Conservation (phyloP, 805 yeast species). For the Metschnikowia chrysomelidarum region DNA sequence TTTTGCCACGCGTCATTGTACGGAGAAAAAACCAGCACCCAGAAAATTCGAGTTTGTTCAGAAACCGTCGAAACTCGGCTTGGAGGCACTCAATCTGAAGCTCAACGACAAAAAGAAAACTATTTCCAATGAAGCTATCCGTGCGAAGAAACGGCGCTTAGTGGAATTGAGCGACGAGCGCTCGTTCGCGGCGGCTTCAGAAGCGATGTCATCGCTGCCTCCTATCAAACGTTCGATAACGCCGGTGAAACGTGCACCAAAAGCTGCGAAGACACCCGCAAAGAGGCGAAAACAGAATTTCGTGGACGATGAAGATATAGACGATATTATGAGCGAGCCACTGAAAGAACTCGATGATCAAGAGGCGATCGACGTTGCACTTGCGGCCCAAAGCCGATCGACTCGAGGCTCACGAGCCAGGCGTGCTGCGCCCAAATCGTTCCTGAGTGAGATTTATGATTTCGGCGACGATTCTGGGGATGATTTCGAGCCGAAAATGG, state of each 20-base stretch:
- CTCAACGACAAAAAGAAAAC: conserved; percentile 24
- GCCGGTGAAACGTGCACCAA: conserved; percentile 2
- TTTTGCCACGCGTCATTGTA: conserved; percentile 22
- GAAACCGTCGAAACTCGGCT: conserved; percentile 10
- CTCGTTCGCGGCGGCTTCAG: neutral
- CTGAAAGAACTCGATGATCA: conserved; percentile 1
- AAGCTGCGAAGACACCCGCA: neutral
- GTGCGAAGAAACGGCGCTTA: conserved; percentile 17
- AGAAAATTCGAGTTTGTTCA: conserved; percentile 11
- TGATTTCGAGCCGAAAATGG: conserved; percentile 9
- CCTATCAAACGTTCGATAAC: too few relatives aligned
- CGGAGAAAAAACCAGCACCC: conserved; percentile 13
- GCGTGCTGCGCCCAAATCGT: conserved; percentile 10
- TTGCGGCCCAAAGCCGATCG: conserved; percentile 2
- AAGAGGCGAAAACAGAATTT: neutral
- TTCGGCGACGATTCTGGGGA: conserved; percentile 7
- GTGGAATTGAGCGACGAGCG: conserved; percentile 1
- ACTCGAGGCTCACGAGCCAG: conserved; percentile 10
- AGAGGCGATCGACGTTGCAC: conserved; percentile 6
- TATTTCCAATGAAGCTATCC: conserved; percentile 23
- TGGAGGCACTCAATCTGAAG: conserved; percentile 19
- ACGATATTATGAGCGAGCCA: neutral
- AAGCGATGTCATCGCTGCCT: too few relatives aligned
- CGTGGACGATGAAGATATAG: conserved; percentile 3
- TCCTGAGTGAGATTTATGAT: conserved; percentile 1